phyloP scores from a whole-genome alignment of 2,329 filamentous ascomycete genomes.

The Exserohilum rostratum region DNA sequence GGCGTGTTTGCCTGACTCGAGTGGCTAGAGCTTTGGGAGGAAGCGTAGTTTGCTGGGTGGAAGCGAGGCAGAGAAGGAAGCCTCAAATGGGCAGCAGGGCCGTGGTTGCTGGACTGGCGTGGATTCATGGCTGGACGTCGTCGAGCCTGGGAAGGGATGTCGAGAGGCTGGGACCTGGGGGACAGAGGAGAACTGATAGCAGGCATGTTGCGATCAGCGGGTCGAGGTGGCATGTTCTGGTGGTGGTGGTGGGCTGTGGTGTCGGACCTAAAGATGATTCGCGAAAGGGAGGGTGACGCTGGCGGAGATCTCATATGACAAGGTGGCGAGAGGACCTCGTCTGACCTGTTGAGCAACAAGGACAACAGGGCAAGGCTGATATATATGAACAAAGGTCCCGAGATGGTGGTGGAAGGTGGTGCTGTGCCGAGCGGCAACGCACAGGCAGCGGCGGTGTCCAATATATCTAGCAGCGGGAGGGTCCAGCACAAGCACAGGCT shows the following conservation, averaged over 20 bases:
- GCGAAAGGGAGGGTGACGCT: constrained; percentile 28
- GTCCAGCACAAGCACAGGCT: constrained; percentile 31
- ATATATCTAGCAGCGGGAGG: constrained; percentile 43
- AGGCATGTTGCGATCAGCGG: constrained; percentile 40
- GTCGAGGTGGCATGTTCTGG: constrained; percentile 36
- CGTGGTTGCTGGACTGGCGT: constrained; percentile 44
- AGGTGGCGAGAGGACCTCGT: constrained; percentile 30
- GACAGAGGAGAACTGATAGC: constrained; percentile 43
- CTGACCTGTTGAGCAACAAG: constrained; percentile 7
- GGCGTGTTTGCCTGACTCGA: constrained; percentile 48
- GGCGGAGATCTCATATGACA: constrained; percentile 35
- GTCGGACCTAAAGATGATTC: constrained; percentile 26
- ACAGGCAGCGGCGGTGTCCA: constrained; percentile 33
- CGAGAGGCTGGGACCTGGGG: constrained; percentile 43
- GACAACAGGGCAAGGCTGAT: constrained; percentile 8
- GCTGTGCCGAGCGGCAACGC: constrained; percentile 20
- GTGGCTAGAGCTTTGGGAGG: constrained; percentile 46
- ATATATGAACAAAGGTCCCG: constrained; percentile 5
- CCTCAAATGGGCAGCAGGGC: constrained; percentile 48
- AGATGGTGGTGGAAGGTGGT: constrained; percentile 12
- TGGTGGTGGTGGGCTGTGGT: constrained; percentile 12
- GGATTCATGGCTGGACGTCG: constrained; percentile 41
- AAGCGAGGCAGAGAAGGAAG: constrained; percentile 59
- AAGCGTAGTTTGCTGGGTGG: constrained; percentile 59
- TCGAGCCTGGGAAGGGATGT: constrained; percentile 43